Evolutionary conservation across 768 basidiomycete genomes (phyloP).

Genomic region (Podaxis sp.): DNA sequence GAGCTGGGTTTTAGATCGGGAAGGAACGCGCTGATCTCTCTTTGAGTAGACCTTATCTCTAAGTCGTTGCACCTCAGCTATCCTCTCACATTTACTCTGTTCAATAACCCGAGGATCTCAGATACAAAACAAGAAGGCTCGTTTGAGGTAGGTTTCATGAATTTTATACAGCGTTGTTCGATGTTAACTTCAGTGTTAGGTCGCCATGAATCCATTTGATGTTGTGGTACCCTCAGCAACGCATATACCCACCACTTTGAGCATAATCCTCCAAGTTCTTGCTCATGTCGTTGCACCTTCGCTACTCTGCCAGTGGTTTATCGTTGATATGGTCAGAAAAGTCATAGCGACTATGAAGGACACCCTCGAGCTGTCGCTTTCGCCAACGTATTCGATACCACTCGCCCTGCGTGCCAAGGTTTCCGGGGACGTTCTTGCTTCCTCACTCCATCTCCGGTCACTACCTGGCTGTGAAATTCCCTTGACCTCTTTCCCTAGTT

Average conservation of each 20-base stretch:
- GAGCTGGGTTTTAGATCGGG: constrained; percentile 14
- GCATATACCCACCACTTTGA: constrained; percentile 43
- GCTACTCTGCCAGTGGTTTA: constrained; percentile 43
- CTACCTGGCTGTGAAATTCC: not conserved
- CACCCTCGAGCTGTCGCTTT: constrained; percentile 37
- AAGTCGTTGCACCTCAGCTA: constrained; percentile 29
- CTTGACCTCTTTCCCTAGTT: not conserved
- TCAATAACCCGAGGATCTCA: constrained; percentile 31
- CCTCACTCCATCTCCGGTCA: not conserved
- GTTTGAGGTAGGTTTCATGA: constrained; percentile 22
- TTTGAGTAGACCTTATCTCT: constrained; percentile 28
- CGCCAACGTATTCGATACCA: not conserved
- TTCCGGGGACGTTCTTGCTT: not conserved
- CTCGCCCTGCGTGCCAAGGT: not conserved
- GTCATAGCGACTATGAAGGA: constrained; percentile 24
- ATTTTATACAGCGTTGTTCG: not conserved
- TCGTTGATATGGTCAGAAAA: constrained; percentile 42
- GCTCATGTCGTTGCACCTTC: constrained; percentile 36
- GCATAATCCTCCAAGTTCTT: constrained; percentile 40
- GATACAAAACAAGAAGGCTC: constrained; percentile 25
- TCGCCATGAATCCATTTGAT: constrained; percentile 27
- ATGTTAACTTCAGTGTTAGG: constrained; percentile 4
- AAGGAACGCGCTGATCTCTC: constrained; percentile 9
- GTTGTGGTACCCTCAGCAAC: constrained; percentile 33
- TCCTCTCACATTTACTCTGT: constrained; percentile 35